Evolutionary conservation across 2,329 filamentous ascomycete genomes (phyloP), one percentile per base, ranked within the genome.

Genomic region (Cytospora schulzeri): DNA sequence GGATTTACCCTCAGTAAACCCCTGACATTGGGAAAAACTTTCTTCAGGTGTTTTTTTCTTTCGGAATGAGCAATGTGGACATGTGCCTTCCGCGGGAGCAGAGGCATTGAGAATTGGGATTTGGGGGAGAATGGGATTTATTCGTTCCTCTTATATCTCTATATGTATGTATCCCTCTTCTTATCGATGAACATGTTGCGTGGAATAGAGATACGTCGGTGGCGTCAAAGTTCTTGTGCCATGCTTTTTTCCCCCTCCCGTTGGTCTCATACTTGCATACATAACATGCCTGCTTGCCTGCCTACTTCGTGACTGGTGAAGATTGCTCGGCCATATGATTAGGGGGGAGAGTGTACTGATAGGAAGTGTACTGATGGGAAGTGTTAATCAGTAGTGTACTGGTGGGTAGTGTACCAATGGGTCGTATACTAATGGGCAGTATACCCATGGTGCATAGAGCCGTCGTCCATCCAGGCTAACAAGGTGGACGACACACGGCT

Each of bases 61-160:
- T 57, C 26, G 56, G 31, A 41, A 64, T 60, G 62, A 64, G 62
- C 56, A 55, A 64, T 38, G 62, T 55, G 35, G 62, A 41, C 51
- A 63, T 50, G 48, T 22, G 50, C 26, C 35, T 55, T 38, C 8
- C 29, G 33, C 50, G 31, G 51, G 53, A 45, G 52, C 45, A 22
- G 45, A 48, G 45, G 19, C 45, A 24, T 22, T 24, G 3, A 17
- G 48, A 11, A 35, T 12, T 29, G 51, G n/a, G n/a, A n/a, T n/a
- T n/a, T n/a, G n/a, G n/a, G n/a, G n/a, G 54, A 64, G 51, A 33
- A 63, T 48, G 14, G 45, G 54, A 41, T 17, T 53, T 53, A 45
- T 50, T 29, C 15, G 17, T 45, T 26, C 28, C 19, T 55, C 22
- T 9, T 33, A 26, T 31, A n/a, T 56, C 29, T 48, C 26, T 62